Base-by-base conservation (phyloP, 2,329 filamentous ascomycete genomes). In the Microcyclosporella mali region DNA sequence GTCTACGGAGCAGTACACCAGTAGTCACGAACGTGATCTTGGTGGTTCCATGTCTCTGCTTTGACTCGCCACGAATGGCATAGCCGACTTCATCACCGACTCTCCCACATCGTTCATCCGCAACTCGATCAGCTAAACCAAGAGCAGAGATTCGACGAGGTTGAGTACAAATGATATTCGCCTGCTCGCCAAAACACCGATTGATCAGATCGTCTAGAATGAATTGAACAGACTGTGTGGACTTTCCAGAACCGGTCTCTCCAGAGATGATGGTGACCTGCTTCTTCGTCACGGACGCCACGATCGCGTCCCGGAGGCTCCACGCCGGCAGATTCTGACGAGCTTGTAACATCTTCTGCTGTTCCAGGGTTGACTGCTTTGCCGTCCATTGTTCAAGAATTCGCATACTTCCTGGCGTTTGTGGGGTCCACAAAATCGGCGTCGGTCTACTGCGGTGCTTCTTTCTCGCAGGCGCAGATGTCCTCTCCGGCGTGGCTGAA, bases 221-320 rank as follows among this genome's bases (percentile, higher is more conserved):
- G 64, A 97, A 98, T 63, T 98, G 92, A 27, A 97, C 88, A 2
- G 88, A 92, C 64, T 98, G 92, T 0, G 92, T 97, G 37, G 87
- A 95, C 66, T 98, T 98, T 60, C 92, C 92, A 14, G 88, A 95
- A 40, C 92, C 92, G 3, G 92, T 98, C 67, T 97, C 92, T 54
- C 92, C 92, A 33, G 89, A 94, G 56, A 98, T 92, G 57, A 98
- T 95, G 1, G 88, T 95, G 38, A 98, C 88, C 64, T 95, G 84
- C 58, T 90, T 81, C 3, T 74, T 70, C 32, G 75, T 75, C 37
- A 98, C 85, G 0, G 85, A 84, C 15, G 77, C 65, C 8, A 97
- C 79, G 21, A 98, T 86, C 1, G 75, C 72, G 15, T 90, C 81
- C 55, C 79, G 81, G 56, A 92, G 79, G 46, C 79, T 78, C 92